These are phyloP conservation scores for Artomyces pyxidatus DNA, from an alignment of 768 basidiomycete genomes.

Conservation along the genomic window DNA sequence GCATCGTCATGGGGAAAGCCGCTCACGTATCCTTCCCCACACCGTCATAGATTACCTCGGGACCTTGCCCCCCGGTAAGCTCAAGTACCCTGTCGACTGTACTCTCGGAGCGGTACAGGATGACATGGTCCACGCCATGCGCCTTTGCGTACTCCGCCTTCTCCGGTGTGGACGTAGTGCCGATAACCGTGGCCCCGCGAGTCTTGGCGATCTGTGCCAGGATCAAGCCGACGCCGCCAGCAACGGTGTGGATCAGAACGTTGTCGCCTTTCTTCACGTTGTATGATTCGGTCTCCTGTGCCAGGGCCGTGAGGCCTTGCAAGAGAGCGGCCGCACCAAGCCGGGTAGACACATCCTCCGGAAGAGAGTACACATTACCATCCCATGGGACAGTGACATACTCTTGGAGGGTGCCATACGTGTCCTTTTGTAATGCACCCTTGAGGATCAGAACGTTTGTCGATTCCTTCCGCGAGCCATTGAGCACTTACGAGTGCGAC, in stretches of 20 bases:
- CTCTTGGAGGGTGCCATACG: constrained; percentile 52
- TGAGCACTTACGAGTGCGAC: constrained; percentile 54
- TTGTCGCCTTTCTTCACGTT: constrained; percentile 71
- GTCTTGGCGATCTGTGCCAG: constrained; percentile 61
- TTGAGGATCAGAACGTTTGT: background rate
- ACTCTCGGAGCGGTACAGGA: constrained; percentile 71
- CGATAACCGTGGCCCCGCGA: constrained; percentile 84
- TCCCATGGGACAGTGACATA: constrained; percentile 64
- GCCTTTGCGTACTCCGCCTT: constrained; percentile 77
- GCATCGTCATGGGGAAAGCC: background rate
- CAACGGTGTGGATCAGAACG: constrained; percentile 84
- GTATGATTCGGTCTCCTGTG: constrained; percentile 81
- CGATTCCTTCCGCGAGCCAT: too few species aligned
- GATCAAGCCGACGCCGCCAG: constrained; percentile 77
- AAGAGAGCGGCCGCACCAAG: constrained; percentile 60
- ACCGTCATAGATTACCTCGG: constrained; percentile 87
- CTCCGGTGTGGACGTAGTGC: constrained; percentile 78
- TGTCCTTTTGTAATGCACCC: constrained; percentile 33
- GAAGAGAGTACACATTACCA: constrained; percentile 49
- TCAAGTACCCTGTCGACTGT: constrained; percentile 67
- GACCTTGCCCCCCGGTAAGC: constrained; percentile 71
- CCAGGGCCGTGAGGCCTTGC: constrained; percentile 73
- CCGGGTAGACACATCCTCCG: constrained; percentile 47
- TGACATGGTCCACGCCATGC: constrained; percentile 81
- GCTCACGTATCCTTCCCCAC: constrained; percentile 94